Evolutionary conservation across 2,329 filamentous ascomycete species (phyloP).

Genomic region (Sporothrix pallida): DNA sequence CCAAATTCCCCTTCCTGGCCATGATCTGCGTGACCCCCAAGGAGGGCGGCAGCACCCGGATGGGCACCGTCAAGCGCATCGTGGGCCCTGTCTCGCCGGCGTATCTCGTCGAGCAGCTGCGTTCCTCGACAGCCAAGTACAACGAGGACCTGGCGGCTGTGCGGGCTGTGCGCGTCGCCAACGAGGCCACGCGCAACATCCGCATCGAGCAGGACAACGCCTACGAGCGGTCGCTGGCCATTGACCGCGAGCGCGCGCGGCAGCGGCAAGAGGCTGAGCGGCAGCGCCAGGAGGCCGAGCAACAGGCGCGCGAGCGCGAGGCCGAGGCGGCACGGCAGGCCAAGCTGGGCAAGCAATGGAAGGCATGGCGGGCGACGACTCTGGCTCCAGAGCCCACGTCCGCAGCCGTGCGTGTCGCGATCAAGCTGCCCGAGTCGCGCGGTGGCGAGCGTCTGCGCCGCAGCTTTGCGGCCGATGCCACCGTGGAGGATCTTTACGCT

Average conservation of each 20-base stretch:
- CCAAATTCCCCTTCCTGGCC: conserved; percentile 89
- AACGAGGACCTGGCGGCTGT: conserved; percentile 75
- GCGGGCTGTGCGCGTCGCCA: conserved; percentile 76
- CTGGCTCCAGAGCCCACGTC: conserved; percentile 69
- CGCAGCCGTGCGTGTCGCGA: conserved; percentile 68
- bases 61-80: conserved; percentile 86
- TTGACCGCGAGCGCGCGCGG: conserved; percentile 82
- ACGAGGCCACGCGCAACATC: conserved; percentile 79
- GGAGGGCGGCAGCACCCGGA: conserved; percentile 72
- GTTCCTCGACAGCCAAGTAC: conserved; percentile 74
- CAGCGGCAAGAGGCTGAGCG: conserved; percentile 72
- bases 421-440: conserved; percentile 64
- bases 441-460: conserved; percentile 77
- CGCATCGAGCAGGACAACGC: conserved; percentile 90
- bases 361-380: conserved; percentile 73
- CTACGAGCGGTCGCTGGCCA: conserved; percentile 88
- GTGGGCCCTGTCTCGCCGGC: conserved; percentile 71
- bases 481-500: conserved; percentile 88
- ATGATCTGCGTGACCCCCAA: conserved; percentile 86
- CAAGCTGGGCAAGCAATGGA: conserved; percentile 65
- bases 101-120: conserved; percentile 78
- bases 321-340: conserved; percentile 62
- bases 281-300: conserved; percentile 57
- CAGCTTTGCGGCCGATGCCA: conserved; percentile 68
- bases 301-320: conserved; percentile 63